Conservation (phyloP, 2,329 filamentous ascomycete genomes). For the Epichloe aotearoae region DNA sequence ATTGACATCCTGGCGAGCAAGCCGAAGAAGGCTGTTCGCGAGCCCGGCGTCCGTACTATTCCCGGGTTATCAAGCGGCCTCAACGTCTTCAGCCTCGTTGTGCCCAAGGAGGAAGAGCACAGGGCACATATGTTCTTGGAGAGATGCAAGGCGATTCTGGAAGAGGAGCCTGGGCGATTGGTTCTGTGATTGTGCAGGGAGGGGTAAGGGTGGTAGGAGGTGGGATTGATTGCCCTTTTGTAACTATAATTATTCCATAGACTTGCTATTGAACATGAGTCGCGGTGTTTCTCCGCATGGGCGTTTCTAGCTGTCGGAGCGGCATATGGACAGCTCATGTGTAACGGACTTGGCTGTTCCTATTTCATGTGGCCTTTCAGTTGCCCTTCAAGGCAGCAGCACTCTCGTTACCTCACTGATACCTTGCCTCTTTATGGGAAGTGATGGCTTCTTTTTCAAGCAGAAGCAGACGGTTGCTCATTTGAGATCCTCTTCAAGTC, state of each 20-base stretch:
- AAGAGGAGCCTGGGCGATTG: conserved; percentile 64
- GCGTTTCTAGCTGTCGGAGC: no score
- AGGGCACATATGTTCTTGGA: conserved; percentile 72
- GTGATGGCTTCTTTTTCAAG: no score
- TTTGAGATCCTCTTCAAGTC: no score
- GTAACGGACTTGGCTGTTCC: no score
- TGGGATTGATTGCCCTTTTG: background rate
- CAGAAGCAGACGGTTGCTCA: no score
- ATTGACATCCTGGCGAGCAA: conserved; percentile 56
- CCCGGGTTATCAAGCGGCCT: conserved; percentile 40
- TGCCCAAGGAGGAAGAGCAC: conserved; percentile 68
- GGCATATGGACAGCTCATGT: no score
- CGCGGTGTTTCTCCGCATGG: background rate
- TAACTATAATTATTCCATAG: background rate
- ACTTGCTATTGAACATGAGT: background rate
- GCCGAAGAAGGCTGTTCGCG: conserved; percentile 13
- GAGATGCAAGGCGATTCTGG: conserved; percentile 71
- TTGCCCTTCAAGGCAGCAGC: no score
- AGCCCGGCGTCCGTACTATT: conserved; percentile 18
- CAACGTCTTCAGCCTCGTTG: conserved; percentile 73
- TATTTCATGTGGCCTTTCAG: no score
- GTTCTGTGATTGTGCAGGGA: conserved; percentile 36
- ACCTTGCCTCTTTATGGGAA: no score
- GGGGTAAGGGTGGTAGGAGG: background rate
- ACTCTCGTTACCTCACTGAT: no score